Base-by-base conservation (phyloP, 2,329 filamentous ascomycete genomes). In the Emergomyces orientalis region DNA sequence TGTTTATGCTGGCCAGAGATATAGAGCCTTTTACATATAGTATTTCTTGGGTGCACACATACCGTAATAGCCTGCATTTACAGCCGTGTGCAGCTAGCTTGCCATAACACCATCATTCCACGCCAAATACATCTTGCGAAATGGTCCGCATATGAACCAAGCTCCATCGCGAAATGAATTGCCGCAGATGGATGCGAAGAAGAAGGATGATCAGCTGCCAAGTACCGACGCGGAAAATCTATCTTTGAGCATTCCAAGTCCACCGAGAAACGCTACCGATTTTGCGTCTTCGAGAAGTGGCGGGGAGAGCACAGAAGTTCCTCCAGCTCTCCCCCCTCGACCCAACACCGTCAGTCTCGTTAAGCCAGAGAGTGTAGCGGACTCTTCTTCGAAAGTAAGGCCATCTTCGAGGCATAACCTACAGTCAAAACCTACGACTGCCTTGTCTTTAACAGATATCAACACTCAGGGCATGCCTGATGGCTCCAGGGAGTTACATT, bases 381-480 rank as follows among this genome's bases (percentile, higher is more conserved):
- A 67, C 56, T 68, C 72, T 65, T 63, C 75, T 55, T 69, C 74
- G 54, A 64, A 74, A 13, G 70, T 73, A 3, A 74, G 74, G 32
- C 72, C 71, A 37, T 64, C 69, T n/a, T 65, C 70, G 37, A 72
- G 73, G 60, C 68, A 74, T 34, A 71, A 69, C 39, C 68, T 81
- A 30, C 76, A 79, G 63, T 86, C 88, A 1, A 86, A 85, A 64
- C 86, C 93, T 57, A 97, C 92, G 3, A 97, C 91, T 0, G 91
- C 91, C 11, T 72, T 97, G 17, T 93, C 91, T 0, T 83, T 90
- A 19, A 82, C 91, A 65, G 91, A 93, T 67, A 87, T 92, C 62
- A 88, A 90, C 68, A 90, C 88, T 0, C 81, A 92, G 59, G 86
- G 86, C 1, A 88, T 89, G 66, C 86, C 85, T 13, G 89, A 90